phyloP scores from a whole-genome alignment of 352 stramenopile species.

The Phytophthora macrochlamydospora region DNA sequence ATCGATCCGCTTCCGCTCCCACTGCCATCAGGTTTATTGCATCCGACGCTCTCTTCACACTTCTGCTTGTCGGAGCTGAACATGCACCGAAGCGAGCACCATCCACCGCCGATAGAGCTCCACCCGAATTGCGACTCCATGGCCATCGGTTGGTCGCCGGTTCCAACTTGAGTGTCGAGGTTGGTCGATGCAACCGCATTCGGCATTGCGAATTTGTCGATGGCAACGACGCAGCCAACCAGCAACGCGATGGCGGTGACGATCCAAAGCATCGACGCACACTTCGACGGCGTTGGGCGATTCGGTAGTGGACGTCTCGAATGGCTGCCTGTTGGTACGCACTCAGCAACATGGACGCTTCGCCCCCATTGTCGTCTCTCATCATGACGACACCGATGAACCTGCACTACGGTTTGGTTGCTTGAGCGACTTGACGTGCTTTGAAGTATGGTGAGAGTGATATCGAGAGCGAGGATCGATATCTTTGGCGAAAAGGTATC shows the following conservation, averaged over 20 bases:
- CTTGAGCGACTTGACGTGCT: background rate
- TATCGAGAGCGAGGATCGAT: background rate
- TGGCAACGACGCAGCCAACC: conserved; percentile 22
- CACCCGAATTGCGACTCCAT: conserved; percentile 34
- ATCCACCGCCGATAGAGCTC: conserved; percentile 27
- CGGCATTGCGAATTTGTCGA: conserved; percentile 17
- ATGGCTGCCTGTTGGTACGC: conserved; percentile 23
- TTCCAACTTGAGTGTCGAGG: conserved; percentile 11
- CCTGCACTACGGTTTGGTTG: too few relatives aligned
- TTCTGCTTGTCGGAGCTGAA: conserved; percentile 31
- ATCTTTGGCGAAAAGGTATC: too few relatives aligned
- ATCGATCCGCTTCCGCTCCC: conserved; percentile 1
- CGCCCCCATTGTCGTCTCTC: conserved; percentile 5
- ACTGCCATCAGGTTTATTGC: conserved; percentile 20
- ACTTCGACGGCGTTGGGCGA: conserved; percentile 18
- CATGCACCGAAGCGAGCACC: conserved; percentile 31
- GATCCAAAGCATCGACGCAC: conserved; percentile 20
- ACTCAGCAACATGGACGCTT: conserved; percentile 27
- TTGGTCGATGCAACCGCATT: conserved; percentile 6
- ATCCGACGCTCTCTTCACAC: conserved; percentile 22
- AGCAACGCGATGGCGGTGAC: conserved; percentile 12
- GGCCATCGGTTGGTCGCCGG: conserved; percentile 4
- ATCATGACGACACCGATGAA: too few relatives aligned
- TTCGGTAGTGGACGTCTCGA: conserved; percentile 4
- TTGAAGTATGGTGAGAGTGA: background rate